These are phyloP conservation scores for Rhizopogon roseolus DNA, from an alignment of 768 basidiomycete genomes.

Conservation along the genomic window DNA sequence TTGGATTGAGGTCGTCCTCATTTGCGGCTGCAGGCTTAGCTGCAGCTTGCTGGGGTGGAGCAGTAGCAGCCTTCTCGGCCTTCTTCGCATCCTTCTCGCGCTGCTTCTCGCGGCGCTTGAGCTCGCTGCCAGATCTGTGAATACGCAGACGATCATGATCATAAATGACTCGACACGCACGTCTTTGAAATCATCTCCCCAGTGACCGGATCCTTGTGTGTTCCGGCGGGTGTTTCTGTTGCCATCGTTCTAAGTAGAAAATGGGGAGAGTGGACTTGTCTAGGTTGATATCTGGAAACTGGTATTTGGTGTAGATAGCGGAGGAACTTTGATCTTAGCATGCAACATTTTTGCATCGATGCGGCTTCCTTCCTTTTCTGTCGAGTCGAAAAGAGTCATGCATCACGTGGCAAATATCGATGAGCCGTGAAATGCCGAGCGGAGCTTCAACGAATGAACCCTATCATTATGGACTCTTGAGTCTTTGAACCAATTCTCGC, in stretches of 20 bases:
- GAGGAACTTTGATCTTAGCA: constrained; percentile 11
- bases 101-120: constrained; percentile 90
- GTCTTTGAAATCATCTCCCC: constrained; percentile 97
- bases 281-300: not conserved
- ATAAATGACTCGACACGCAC: constrained; percentile 40
- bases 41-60: constrained; percentile 35
- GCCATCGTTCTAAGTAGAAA: constrained; percentile 29
- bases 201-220: constrained; percentile 78
- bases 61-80: constrained; percentile 63
- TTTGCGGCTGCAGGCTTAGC: constrained; percentile 39
- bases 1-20: constrained; percentile 87
- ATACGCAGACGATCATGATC: constrained; percentile 15
- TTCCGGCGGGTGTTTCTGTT: constrained; percentile 27
- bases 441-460: not conserved
- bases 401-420: not conserved
- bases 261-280: not conserved
- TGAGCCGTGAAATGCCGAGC: not conserved
- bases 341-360: constrained; percentile 22
- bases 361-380: constrained; percentile 17
- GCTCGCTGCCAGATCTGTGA: constrained; percentile 54
- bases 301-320: not conserved
- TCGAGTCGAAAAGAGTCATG: not conserved
- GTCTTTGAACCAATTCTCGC: too few species aligned
- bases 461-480: too few species aligned
- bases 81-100: constrained; percentile 71